Conservation (phyloP, 1,284 basidiomycete genomes). For the Moesziomyces parantarcticus region DNA sequence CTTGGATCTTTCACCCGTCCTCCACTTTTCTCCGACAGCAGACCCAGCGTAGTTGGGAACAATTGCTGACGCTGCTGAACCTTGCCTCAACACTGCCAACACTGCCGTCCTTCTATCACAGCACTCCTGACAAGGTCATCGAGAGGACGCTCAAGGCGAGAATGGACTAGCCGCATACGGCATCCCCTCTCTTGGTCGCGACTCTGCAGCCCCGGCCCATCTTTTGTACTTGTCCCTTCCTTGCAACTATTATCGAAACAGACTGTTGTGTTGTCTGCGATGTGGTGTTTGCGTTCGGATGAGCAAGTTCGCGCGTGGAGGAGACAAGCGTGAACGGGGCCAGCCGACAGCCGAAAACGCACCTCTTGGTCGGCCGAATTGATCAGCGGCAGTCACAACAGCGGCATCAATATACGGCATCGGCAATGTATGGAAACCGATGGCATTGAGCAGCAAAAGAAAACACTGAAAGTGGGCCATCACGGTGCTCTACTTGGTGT, state of each 20-base stretch:
- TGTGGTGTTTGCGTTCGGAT: too few relatives aligned
- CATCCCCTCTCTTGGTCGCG: background rate
- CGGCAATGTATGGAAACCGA: background rate
- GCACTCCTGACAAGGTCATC: conserved; percentile 66
- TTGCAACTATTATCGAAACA: conserved; percentile 12
- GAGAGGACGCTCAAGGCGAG: conserved; percentile 61
- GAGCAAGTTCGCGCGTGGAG: too few relatives aligned
- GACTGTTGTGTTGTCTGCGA: background rate
- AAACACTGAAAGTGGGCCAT: background rate
- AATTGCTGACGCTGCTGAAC: conserved; percentile 1
- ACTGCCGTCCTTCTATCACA: conserved; percentile 9
- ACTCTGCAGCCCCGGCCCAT: conserved; percentile 1
- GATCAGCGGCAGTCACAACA: background rate
- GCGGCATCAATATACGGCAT: background rate
- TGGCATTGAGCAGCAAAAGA: conserved; percentile 11
- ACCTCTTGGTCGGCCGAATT: too few relatives aligned
- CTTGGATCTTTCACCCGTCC: too few relatives aligned
- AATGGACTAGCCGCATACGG: conserved; percentile 75
- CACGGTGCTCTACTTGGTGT: conserved; percentile 83
- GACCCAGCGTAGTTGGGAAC: too few relatives aligned
- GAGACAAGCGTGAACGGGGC: background rate
- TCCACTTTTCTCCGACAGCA: too few relatives aligned
- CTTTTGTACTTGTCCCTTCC: conserved; percentile 33
- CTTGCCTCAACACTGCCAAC: background rate
- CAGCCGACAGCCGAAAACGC: too few relatives aligned